Percentiles rank a stretch among this genome's conserved stretches.
phyloP scores from a whole-genome alignment of 2,329 filamentous ascomycete genomes.

The Myriangium duriaei region DNA sequence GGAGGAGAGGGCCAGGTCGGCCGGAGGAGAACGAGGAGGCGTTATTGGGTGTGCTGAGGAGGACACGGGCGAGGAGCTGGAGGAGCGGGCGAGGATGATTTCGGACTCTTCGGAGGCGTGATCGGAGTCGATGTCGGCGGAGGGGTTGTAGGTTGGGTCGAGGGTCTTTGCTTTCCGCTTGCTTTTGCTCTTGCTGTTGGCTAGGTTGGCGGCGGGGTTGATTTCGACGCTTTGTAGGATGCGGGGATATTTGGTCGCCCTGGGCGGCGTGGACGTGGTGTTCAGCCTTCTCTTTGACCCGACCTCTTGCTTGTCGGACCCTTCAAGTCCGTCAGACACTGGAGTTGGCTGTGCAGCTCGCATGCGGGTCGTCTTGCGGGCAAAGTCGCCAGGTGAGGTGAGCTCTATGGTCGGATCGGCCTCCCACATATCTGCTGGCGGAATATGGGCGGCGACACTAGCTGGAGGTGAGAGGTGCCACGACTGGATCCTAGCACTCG shows the following conservation, averaged over 20 bases:
- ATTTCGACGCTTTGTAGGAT: background rate
- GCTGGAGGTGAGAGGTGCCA: background rate
- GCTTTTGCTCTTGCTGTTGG: background rate
- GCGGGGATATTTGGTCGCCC: background rate
- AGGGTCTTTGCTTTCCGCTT: constrained; percentile 1
- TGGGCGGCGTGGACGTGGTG: no score
- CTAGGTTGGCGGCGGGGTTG: background rate
- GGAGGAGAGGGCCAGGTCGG: background rate
- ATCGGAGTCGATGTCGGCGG: background rate
- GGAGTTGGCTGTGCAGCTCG: no score
- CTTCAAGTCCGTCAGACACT: no score
- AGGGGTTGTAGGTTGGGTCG: background rate
- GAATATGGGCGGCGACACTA: background rate
- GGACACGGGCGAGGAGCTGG: background rate
- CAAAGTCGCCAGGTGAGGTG: background rate
- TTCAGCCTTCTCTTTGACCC: no score
- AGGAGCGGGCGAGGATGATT: constrained; percentile 1
- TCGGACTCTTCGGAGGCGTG: constrained; percentile 1
- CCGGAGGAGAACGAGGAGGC: background rate
- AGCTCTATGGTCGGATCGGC: background rate
- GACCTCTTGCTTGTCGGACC: no score
- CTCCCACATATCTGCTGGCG: background rate
- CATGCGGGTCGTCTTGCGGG: background rate
- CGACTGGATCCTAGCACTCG: background rate
- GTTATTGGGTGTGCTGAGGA: background rate